phyloP scores from a whole-genome alignment of 2,329 filamentous ascomycete species.

The Blastomyces percursus region DNA sequence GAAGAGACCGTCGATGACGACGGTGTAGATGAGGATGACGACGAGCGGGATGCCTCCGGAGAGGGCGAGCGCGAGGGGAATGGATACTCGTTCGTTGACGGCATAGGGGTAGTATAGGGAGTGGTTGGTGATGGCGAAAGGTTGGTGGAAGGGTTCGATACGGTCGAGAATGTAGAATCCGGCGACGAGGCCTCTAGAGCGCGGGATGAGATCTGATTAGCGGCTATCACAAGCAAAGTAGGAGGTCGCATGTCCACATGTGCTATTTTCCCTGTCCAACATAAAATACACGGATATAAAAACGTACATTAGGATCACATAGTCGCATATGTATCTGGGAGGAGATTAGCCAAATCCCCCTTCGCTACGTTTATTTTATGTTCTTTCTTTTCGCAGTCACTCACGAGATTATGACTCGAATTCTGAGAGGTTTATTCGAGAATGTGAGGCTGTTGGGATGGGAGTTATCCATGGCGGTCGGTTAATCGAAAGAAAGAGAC shows the following conservation, averaged over 20 bases:
- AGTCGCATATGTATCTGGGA: constrained; percentile 47
- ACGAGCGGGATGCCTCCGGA: constrained; percentile 40
- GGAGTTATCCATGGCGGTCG: background rate
- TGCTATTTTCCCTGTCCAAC: constrained; percentile 1
- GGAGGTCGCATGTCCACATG: constrained; percentile 2
- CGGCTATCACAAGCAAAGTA: constrained; percentile 6
- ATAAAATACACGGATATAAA: background rate
- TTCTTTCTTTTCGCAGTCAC: constrained; percentile 11
- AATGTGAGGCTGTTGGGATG: background rate
- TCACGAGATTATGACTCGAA: constrained; percentile 44
- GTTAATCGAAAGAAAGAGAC: background rate
- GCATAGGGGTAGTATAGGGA: constrained; percentile 50
- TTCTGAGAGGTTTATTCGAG: constrained; percentile 33
- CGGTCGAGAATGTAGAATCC: constrained; percentile 45
- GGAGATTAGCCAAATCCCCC: background rate
- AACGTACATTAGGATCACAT: constrained; percentile 47
- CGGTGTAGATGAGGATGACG: constrained; percentile 46
- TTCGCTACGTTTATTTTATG: background rate
- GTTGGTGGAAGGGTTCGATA: constrained; percentile 46
- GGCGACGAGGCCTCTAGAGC: constrained; percentile 39
- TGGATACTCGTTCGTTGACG: constrained; percentile 44
- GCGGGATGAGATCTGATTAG: background rate
- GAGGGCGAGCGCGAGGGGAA: constrained; percentile 39
- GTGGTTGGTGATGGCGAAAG: constrained; percentile 46
- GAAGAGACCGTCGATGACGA: constrained; percentile 49